phyloP scores from a whole-genome alignment of 768 basidiomycete genomes.

The Macrolepiota albuminosa region DNA sequence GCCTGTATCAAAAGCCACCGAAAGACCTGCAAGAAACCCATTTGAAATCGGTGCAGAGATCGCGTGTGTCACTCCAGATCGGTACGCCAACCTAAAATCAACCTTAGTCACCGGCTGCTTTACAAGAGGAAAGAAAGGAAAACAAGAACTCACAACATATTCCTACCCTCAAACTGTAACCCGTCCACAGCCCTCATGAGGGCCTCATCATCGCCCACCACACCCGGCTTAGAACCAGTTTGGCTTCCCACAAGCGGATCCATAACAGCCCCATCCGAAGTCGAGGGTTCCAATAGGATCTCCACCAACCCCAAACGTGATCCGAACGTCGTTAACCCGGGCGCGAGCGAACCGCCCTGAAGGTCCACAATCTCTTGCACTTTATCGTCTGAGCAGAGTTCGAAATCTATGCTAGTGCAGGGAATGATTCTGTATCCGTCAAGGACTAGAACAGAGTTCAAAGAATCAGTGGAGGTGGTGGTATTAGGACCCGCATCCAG shows the following conservation, averaged over 20 bases:
- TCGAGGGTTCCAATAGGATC: constrained; percentile 59
- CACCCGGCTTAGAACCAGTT: constrained; percentile 23
- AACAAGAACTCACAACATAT: constrained; percentile 38
- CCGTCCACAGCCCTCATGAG: constrained; percentile 63
- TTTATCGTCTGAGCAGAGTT: constrained; percentile 5
- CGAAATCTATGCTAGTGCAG: constrained; percentile 16
- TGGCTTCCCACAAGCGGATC: constrained; percentile 38
- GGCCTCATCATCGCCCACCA: constrained; percentile 37
- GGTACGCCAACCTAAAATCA: constrained; percentile 58
- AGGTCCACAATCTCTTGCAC: constrained; percentile 42
- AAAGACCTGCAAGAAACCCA: constrained; percentile 61
- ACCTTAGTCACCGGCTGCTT: not conserved
- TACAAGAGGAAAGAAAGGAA: constrained; percentile 10
- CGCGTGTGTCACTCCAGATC: constrained; percentile 66
- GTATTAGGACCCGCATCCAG: constrained; percentile 10
- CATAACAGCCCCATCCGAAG: constrained; percentile 58
- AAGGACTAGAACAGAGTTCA: constrained; percentile 38
- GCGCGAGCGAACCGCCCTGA: constrained; percentile 55
- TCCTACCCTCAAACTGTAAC: constrained; percentile 47
- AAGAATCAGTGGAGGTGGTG: not conserved
- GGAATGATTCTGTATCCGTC: constrained; percentile 52
- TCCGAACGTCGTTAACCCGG: constrained; percentile 64
- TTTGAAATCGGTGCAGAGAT: constrained; percentile 52
- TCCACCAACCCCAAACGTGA: constrained; percentile 62
- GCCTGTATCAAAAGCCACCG: constrained; percentile 55